These are phyloP conservation scores for Vitis amurensis DNA, from an alignment of 164 flowering plant species.

Conservation along the genomic window DNA sequence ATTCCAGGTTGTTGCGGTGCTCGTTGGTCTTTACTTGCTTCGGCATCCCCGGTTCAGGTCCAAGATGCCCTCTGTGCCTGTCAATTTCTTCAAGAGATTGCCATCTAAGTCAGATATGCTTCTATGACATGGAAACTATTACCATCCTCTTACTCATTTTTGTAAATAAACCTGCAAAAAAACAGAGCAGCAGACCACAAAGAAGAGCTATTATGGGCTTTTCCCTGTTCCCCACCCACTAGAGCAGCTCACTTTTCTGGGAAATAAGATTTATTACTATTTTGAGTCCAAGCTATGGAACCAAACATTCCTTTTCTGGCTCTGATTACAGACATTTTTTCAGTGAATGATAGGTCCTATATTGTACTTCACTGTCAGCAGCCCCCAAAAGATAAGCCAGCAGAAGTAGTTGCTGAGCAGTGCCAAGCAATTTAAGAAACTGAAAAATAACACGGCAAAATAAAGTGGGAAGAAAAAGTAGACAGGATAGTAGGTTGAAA, in stretches of 20 bases:
- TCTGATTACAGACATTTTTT: neutral
- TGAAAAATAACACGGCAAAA: no score
- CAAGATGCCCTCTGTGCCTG: slow-evolving; percentile 77
- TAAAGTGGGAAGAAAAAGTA: no score
- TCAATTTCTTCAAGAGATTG: slow-evolving; percentile 79
- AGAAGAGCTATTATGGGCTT: neutral
- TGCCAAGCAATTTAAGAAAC: no score
- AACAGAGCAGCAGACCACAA: neutral
- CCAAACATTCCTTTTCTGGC: slow-evolving; percentile 8
- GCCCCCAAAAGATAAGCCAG: no score
- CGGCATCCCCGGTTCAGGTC: slow-evolving; percentile 78
- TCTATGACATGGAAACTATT: slow-evolving; percentile 28
- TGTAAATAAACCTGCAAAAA: slow-evolving; percentile 8
- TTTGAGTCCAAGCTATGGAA: neutral
- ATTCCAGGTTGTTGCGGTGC: slow-evolving; percentile 62
- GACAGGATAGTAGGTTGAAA: no score
- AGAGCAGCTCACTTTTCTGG: slow-evolving; percentile 7
- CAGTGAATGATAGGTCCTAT: no score
- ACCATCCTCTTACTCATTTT: neutral
- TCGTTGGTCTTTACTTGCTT: slow-evolving; percentile 60
- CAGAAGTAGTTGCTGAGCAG: no score
- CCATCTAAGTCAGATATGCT: slow-evolving; percentile 76
- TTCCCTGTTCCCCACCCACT: neutral
- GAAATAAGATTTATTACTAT: neutral
- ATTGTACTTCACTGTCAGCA: no score